A percentile compares a stretch with the other conserved stretches of the same genome.
phyloP scores from a whole-genome alignment of 2,329 filamentous ascomycete species.

The Orbilia javanica region DNA sequence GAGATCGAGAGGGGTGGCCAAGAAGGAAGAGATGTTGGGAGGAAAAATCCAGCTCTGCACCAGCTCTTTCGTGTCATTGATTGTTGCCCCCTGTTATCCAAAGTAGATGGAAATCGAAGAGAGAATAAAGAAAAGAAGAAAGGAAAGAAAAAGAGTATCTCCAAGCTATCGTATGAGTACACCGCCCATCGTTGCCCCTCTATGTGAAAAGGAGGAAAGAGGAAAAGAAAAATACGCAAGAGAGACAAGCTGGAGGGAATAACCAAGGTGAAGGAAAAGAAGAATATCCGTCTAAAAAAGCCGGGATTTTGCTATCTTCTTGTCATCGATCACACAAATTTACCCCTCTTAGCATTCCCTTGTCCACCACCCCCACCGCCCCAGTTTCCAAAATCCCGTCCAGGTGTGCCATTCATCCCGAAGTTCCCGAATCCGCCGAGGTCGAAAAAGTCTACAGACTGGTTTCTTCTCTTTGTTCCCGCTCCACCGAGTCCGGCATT shows the following conservation, averaged over 20 bases:
- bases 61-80: constrained; percentile 9
- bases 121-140: constrained; percentile 21
- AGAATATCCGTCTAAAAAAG: not conserved
- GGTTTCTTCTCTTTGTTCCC: constrained; percentile 44
- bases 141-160: constrained; percentile 40
- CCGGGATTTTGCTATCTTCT: not conserved
- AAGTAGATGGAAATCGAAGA: not conserved
- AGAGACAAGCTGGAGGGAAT: not conserved
- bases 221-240: not conserved
- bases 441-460: constrained; percentile 53
- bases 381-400: constrained; percentile 32
- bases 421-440: constrained; percentile 53
- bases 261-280: constrained; percentile 11
- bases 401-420: constrained; percentile 25
- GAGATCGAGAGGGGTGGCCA: not conserved
- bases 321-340: constrained; percentile 31
- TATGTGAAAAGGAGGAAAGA: constrained; percentile 17
- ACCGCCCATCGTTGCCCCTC: constrained; percentile 58
- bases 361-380: constrained; percentile 34
- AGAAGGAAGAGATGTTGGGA: not conserved
- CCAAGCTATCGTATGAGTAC: constrained; percentile 35
- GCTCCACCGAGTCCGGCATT: constrained; percentile 35
- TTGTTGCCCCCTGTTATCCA: not conserved
- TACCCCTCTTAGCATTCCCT: constrained; percentile 54
- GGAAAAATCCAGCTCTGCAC: not conserved